A percentile compares a stretch with the other conserved stretches of the same genome.
phyloP scores from a whole-genome alignment of 768 basidiomycete species.

The Tephrocybe rancida region DNA sequence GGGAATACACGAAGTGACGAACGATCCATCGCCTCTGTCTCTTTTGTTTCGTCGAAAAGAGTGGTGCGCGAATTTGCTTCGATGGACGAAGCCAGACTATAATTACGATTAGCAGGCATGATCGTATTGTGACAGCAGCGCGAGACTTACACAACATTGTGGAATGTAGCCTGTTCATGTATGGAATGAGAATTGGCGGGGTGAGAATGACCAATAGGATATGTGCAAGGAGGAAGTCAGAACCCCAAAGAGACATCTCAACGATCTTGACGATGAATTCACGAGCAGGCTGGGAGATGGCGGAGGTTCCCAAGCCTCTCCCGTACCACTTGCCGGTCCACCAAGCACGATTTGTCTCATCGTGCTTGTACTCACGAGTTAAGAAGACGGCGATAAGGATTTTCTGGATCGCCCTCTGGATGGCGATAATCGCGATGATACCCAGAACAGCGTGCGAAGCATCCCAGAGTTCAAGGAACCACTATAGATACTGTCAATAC shows the following conservation, averaged over 20 bases:
- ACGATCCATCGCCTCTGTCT: conserved; percentile 91
- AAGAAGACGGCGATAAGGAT: conserved; percentile 92
- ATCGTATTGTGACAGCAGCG: neutral
- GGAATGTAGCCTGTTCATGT: conserved; percentile 86
- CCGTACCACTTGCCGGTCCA: conserved; percentile 99
- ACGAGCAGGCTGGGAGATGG: conserved; percentile 93
- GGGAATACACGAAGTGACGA: conserved; percentile 24
- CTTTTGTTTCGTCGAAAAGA: conserved; percentile 95
- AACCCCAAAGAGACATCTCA: conserved; percentile 96
- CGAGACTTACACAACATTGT: conserved; percentile 81
- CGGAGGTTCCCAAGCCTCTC: conserved; percentile 82
- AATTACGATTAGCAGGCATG: neutral
- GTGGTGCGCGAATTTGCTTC: conserved; percentile 89
- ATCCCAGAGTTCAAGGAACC: conserved; percentile 97
- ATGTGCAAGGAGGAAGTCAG: conserved; percentile 89
- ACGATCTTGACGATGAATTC: conserved; percentile 99
- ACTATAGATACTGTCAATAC: conserved; percentile 45
- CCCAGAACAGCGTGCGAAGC: conserved; percentile 96
- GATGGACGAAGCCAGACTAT: conserved; percentile 94
- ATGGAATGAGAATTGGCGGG: conserved; percentile 83
- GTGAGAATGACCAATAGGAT: conserved; percentile 87
- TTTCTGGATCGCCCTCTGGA: conserved; percentile 94
- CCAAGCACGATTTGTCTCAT: conserved; percentile 98
- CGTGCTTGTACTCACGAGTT: conserved; percentile 97
- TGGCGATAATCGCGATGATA: conserved; percentile 83